Base-by-base conservation (phyloP, 352 stramenopile genomes). In the Sclerospora graminicola region DNA sequence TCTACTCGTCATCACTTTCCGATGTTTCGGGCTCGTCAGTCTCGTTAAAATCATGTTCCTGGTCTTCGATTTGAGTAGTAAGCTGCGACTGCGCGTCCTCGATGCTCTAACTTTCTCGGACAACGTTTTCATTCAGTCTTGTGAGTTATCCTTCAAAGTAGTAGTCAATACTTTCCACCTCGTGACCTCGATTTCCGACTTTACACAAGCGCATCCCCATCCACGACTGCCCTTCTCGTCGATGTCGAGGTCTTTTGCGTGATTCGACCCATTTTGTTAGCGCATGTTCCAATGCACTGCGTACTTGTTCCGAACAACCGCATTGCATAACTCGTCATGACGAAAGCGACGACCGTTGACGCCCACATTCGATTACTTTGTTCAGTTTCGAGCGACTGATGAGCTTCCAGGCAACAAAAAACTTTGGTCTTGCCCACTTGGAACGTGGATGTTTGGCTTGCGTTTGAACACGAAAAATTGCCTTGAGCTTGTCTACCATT, bases 401-500 rank as follows among this genome's bases (percentile, higher is more conserved):
- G 80, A 0, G 75, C 77, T 45, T 80, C 62, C 8, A 71, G 63
- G 15, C 88, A 19, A 41, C 67, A 81, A 41, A 93, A 93, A 0
- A 88, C 76, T 54, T 90, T 90, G 5, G 67, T 89, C 31, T 86
- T 89, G 6, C 81, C 81, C 23, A 90, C 69, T 42, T 87, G 77
- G 46, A 89, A 88, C 0, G 64, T 28, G 74, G 74, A 26, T 73
- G 69, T 16, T 76, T 66, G 7, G 69, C 19, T 24, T 79, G 54
- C 14, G 39, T 59, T 0, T 48, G 21, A n/a, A 84, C 57, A 30
- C 53, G 19, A 10, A 85, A 60, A 39, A 62, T 62, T 13, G 36
- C 20, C 1, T n/a, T n/a, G n/a, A n/a, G n/a, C n/a, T n/a, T n/a
- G n/a, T n/a, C n/a, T n/a, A n/a, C n/a, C n/a, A n/a, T 73, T 23